phyloP scores from a whole-genome alignment of 2,329 filamentous ascomycete genomes.

The Arthroderma sp. region DNA sequence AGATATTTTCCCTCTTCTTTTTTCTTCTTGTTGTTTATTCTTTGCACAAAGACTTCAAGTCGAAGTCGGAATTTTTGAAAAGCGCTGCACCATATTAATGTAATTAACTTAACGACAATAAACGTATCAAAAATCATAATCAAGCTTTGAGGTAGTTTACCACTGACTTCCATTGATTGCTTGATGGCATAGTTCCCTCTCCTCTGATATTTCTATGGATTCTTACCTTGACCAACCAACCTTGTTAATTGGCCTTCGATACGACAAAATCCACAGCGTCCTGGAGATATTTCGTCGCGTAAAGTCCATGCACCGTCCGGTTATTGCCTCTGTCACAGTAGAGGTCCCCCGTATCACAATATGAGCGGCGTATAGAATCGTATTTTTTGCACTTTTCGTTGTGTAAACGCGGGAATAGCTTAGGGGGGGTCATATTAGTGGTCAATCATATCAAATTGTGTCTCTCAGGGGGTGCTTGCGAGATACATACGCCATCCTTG shows the following conservation, averaged over 20 bases:
- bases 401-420: conserved; percentile 7
- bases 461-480: neutral
- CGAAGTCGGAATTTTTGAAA: no score
- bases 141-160: no score
- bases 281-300: conserved; percentile 5
- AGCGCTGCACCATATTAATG: no score
- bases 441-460: neutral
- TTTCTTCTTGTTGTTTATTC: no score
- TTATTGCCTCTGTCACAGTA: conserved; percentile 5
- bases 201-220: no score
- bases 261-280: conserved; percentile 1
- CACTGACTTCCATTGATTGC: no score
- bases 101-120: no score
- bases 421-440: neutral
- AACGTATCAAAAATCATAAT: no score
- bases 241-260: neutral
- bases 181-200: no score
- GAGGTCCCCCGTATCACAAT: conserved; percentile 7
- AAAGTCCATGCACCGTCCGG: conserved; percentile 3
- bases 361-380: conserved; percentile 4
- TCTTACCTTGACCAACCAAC: neutral
- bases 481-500: conserved; percentile 5
- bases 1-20: no score
- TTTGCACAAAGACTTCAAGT: no score
- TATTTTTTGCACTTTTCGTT: conserved; percentile 3